These are phyloP conservation scores for Phytophthora ramorum DNA, from an alignment of 352 stramenopile genomes.

Conservation along the genomic window DNA sequence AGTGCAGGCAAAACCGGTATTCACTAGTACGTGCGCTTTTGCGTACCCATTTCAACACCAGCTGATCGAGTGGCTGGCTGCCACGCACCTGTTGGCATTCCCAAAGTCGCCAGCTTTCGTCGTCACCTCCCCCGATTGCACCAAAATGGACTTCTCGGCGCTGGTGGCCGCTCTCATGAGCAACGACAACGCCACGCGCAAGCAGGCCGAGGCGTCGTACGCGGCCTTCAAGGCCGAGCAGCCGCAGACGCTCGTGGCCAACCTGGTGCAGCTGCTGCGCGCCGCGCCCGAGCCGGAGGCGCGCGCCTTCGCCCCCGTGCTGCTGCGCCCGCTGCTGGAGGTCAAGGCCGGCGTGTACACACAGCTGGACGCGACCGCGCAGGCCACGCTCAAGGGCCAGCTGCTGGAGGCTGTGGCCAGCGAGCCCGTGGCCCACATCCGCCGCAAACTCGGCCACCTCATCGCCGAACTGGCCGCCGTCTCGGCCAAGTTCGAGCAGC, in stretches of 20 bases:
- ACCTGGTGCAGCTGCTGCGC: conserved; percentile 76
- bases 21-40: too few relatives aligned
- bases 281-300: conserved; percentile 58
- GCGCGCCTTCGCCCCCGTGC: conserved; percentile 79
- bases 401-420: conserved; percentile 70
- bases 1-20: too few relatives aligned
- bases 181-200: conserved; percentile 77
- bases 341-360: conserved; percentile 72
- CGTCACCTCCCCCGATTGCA: background rate
- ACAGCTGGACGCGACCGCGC: conserved; percentile 58
- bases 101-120: conserved; percentile 21
- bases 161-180: conserved; percentile 80
- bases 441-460: conserved; percentile 82
- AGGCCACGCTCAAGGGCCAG: conserved; percentile 70
- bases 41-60: conserved; percentile 36
- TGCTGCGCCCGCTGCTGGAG: conserved; percentile 81
- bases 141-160: conserved; percentile 71
- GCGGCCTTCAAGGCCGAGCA: conserved; percentile 70
- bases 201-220: conserved; percentile 82
- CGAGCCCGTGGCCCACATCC: conserved; percentile 79
- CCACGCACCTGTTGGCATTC: conserved; percentile 16
- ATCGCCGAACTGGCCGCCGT: conserved; percentile 78
- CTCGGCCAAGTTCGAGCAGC: conserved; percentile 55
- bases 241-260: conserved; percentile 66
- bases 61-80: conserved; percentile 36